phyloP scores from a whole-genome alignment of 2,329 filamentous ascomycete genomes.

The Coleophoma crateriformis region DNA sequence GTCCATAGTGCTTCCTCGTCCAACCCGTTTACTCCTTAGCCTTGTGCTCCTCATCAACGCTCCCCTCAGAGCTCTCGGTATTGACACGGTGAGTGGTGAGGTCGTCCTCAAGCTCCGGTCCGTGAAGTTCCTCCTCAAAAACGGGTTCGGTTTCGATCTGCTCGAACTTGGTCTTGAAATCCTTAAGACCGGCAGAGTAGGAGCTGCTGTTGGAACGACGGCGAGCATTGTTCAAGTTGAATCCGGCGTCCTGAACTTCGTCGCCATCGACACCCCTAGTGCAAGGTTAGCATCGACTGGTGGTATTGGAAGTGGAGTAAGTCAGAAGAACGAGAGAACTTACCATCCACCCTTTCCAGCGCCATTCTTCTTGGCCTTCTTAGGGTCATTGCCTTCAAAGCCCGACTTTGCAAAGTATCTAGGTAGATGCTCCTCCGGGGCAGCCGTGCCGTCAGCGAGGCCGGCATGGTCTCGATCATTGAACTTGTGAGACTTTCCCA shows the following conservation, averaged over 20 bases:
- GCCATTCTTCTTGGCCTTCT: slow-evolving; percentile 96
- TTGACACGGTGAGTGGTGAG: slow-evolving; percentile 22
- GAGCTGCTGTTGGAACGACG: slow-evolving; percentile 90
- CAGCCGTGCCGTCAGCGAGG: slow-evolving; percentile 67
- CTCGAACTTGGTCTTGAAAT: slow-evolving; percentile 98
- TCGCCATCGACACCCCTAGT: slow-evolving; percentile 76
- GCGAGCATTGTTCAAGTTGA: slow-evolving; percentile 78
- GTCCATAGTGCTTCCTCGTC: not conserved
- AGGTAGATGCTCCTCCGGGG: slow-evolving; percentile 69
- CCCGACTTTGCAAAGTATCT: slow-evolving; percentile 92
- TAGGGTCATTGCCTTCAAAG: slow-evolving; percentile 74
- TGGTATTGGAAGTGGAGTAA: not conserved
- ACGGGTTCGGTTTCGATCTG: slow-evolving; percentile 82
- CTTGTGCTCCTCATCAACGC: slow-evolving; percentile 30
- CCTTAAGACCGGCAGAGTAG: slow-evolving; percentile 60
- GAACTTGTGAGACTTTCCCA: slow-evolving; percentile 97
- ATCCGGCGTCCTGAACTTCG: slow-evolving; percentile 78
- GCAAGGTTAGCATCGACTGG: not conserved
- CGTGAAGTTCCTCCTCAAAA: slow-evolving; percentile 83
- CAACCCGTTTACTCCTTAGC: slow-evolving; percentile 28
- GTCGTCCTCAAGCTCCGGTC: slow-evolving; percentile 36
- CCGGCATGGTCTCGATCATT: slow-evolving; percentile 88
- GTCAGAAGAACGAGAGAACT: slow-evolving; percentile 27
- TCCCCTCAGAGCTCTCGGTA: slow-evolving; percentile 24
- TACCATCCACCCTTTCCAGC: slow-evolving; percentile 93